A percentile compares a stretch with the other conserved stretches of the same genome.
Evolutionary conservation across 2,329 filamentous ascomycete genomes (phyloP).

Genomic region (Paracorniculantispora psalliotae): DNA sequence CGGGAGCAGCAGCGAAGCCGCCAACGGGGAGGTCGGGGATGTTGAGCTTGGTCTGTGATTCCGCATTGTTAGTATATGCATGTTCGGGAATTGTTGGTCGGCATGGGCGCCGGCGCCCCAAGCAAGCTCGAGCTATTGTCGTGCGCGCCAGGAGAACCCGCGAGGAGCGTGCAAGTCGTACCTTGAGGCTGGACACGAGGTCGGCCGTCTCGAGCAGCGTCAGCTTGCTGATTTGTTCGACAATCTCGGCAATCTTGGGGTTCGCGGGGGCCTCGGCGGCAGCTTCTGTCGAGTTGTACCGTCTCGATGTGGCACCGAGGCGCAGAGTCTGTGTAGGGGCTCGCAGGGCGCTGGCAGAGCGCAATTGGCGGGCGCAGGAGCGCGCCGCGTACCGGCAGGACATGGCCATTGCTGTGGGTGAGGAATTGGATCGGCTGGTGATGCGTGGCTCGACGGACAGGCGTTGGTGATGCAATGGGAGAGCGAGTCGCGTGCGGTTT

Average conservation of each 20-base stretch:
- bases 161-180: slow-evolving; percentile 33
- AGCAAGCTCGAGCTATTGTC: neutral
- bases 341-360: slow-evolving; percentile 42
- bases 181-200: slow-evolving; percentile 91
- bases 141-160: neutral
- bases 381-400: slow-evolving; percentile 60
- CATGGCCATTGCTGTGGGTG: slow-evolving; percentile 50
- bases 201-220: slow-evolving; percentile 96
- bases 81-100: no score
- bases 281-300: slow-evolving; percentile 85
- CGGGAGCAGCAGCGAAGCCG: slow-evolving; percentile 71
- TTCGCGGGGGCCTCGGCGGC: slow-evolving; percentile 53
- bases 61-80: neutral
- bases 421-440: slow-evolving; percentile 21
- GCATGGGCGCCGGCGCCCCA: neutral
- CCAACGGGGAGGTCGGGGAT: slow-evolving; percentile 97
- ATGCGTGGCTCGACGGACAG: slow-evolving; percentile 23
- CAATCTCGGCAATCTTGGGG: slow-evolving; percentile 90
- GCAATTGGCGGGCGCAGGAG: slow-evolving; percentile 59
- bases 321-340: slow-evolving; percentile 44
- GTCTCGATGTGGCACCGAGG: slow-evolving; percentile 50
- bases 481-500: slow-evolving; percentile 18
- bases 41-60: slow-evolving; percentile 77
- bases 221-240: slow-evolving; percentile 98
- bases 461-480: slow-evolving; percentile 2